These are phyloP conservation scores for Xylariaceae sp. DNA, from an alignment of 2,329 filamentous ascomycete species.

Conservation along the genomic window DNA sequence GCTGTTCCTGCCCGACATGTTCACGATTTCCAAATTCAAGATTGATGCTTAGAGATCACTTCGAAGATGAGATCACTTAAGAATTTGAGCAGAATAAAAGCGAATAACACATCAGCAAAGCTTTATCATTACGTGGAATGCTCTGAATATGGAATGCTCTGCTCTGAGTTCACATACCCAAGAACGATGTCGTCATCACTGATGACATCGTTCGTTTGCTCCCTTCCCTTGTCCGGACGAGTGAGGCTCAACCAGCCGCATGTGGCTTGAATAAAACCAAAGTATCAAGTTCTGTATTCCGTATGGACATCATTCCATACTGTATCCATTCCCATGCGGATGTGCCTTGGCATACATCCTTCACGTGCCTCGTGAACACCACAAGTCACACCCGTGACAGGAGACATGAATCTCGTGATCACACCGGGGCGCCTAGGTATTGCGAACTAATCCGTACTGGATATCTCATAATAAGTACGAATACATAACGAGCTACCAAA, in stretches of 20 bases:
- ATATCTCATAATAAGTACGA: neutral
- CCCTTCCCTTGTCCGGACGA: neutral
- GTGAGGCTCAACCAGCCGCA: neutral
- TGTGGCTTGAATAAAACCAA: neutral
- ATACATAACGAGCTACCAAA: neutral
- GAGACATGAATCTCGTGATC: neutral
- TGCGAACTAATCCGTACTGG: neutral
- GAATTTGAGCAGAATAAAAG: too few relatives aligned
- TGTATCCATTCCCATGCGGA: neutral
- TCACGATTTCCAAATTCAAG: neutral
- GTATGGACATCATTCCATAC: neutral
- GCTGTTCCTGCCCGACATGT: conserved; percentile 24
- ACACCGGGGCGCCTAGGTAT: neutral
- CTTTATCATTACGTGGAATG: neutral
- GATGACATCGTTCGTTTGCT: neutral
- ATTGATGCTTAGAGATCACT: neutral
- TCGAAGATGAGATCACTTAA: too few relatives aligned
- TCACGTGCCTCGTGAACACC: too few relatives aligned
- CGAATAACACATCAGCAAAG: neutral
- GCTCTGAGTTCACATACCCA: neutral
- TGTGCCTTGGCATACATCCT: too few relatives aligned
- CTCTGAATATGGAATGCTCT: neutral
- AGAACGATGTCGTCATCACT: neutral
- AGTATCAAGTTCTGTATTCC: neutral
- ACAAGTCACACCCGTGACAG: neutral